Base-by-base conservation (phyloP, 2,329 filamentous ascomycete genomes). In the Colletotrichum acutatum region DNA sequence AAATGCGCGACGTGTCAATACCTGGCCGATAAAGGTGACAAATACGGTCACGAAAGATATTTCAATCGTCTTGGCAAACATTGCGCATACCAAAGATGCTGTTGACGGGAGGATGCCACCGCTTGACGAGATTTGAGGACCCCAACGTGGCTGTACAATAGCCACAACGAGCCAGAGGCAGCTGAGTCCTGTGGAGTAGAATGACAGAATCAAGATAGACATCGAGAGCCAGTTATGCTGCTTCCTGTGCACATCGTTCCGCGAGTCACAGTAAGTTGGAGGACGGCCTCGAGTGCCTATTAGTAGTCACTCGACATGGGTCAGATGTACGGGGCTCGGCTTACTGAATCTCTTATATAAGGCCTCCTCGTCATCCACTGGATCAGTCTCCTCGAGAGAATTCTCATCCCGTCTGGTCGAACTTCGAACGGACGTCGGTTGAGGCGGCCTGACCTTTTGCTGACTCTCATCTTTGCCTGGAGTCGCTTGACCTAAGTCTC, bases 41-140 rank as follows among this genome's bases (percentile, higher is more conserved):
- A 94, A 93, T 0, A 94, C 91, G 0, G 93, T 94, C 4, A 94
- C 93, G 77, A 95, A 96, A 0, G 92, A 91, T 75, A 95, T 79
- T 81, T 96, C 94, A 60, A 95, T 94, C 0, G 92, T 89, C 81
- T 95, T 96, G 8, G 94, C 92, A 46, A 94, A 83, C 2, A 94
- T 81, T 0, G 93, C 89, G n/a, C 90, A 91, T 0, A 95, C 78
- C 1, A 94, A 82, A 0, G 90, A 91, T 0, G 94, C 93, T 1
- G 90, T 92, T 0, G 90, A 87, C 0, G 91, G 90, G 0, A 84
- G 84, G 19, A 95, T 77, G 14, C 87, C 83, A 5, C 85, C 86
- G 14, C 86, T 86, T 1, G 84, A 84, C 0, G 86, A 86, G 57
- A 95, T 91, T 2, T 76, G 80, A 9, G 83, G 83, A 9, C 91